Percentiles rank a stretch among this genome's conserved stretches.
Conservation (phyloP, 495 filamentous ascomycete genomes). For the Penicillium soppii region DNA sequence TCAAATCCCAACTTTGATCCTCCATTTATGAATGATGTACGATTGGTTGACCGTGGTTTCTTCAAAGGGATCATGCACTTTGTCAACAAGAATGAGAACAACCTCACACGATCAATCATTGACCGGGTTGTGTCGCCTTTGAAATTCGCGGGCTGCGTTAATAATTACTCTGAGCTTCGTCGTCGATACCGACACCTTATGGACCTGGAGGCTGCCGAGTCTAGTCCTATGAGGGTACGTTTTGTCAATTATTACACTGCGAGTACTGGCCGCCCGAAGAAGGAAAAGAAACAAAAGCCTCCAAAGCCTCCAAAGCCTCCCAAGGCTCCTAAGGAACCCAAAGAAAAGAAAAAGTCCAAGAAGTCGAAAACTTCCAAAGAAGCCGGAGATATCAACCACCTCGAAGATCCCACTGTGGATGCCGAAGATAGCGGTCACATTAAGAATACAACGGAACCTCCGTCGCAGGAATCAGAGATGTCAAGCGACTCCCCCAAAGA, state of each 20-base stretch:
- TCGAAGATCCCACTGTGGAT: not conserved
- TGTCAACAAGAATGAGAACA: slow-evolving; percentile 72
- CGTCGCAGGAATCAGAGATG: not conserved
- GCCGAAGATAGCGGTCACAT: not conserved
- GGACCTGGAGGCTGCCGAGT: slow-evolving; percentile 59
- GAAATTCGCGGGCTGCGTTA: slow-evolving; percentile 78
- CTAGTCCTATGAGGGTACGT: slow-evolving; percentile 52
- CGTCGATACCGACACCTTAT: slow-evolving; percentile 66
- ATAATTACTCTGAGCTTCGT: slow-evolving; percentile 70
- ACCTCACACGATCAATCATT: slow-evolving; percentile 65
- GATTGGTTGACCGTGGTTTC: slow-evolving; percentile 61
- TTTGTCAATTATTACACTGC: slow-evolving; percentile 93
- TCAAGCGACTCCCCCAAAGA: not conserved
- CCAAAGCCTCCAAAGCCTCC: slow-evolving; percentile 17
- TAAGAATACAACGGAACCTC: not conserved
- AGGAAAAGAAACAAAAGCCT: not conserved
- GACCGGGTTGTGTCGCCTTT: slow-evolving; percentile 75
- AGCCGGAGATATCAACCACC: slow-evolving; percentile 7
- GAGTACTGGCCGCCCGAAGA: slow-evolving; percentile 57
- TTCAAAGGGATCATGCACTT: slow-evolving; percentile 72
- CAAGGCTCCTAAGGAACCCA: slow-evolving; percentile 3
- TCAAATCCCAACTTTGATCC: slow-evolving; percentile 63
- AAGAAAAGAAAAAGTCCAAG: not conserved
- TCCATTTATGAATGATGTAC: slow-evolving; percentile 69
- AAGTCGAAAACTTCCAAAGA: not conserved